Evolutionary conservation across 177 flowering plant genomes (phyloP), one percentile per base, ranked within the genome.

Genomic region (Vitis hybrid): DNA sequence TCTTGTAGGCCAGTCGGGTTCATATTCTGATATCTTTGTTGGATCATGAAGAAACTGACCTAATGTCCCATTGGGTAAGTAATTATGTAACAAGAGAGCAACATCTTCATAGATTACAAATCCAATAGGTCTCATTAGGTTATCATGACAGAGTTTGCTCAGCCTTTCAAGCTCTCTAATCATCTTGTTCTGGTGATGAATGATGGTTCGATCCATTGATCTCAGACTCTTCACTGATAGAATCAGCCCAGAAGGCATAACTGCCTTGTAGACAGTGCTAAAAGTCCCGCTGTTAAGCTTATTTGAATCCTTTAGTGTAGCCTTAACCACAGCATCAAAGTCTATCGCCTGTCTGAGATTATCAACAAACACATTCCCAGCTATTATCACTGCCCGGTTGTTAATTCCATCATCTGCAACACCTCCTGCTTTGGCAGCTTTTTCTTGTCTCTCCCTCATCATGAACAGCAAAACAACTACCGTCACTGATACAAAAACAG

Each of bases 371-470:
- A 96, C 86, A 78, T 82, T 85, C 24, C 99, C 97, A 1, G 91
- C 91, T 57, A 85, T 70, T 63, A 93, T 87, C 46, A 82, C 64
- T 13, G 99, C 95, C 11, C 69, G 84, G 56, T 72, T 73, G 60
- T 72, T 71, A 68, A 63, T 54, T 66, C 19, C 80, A 8, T 88
- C 91, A 3, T 84, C 89, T 2, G 48, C 74, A 62, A 65, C 62
- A 61, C 71, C 83, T 49, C 78, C 78, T 66, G 77, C 85, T 76
- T 87, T 84, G 48, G 88, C 86, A 14, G 83, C 85, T 65, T 83
- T 90, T 75, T 96, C 99, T 72, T 87, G 95, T 67, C 71, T 96
- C 78, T 96, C 99, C 85, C 97, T 88, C 87, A 91, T 84, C 97
- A 93, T 90, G 72, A 93, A 96, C 64, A 96, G 84, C 59, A 93